Evolutionary conservation across 2,329 filamentous ascomycete genomes (phyloP), one percentile per base, ranked within the genome.

Genomic region (Aspergillus sp.): DNA sequence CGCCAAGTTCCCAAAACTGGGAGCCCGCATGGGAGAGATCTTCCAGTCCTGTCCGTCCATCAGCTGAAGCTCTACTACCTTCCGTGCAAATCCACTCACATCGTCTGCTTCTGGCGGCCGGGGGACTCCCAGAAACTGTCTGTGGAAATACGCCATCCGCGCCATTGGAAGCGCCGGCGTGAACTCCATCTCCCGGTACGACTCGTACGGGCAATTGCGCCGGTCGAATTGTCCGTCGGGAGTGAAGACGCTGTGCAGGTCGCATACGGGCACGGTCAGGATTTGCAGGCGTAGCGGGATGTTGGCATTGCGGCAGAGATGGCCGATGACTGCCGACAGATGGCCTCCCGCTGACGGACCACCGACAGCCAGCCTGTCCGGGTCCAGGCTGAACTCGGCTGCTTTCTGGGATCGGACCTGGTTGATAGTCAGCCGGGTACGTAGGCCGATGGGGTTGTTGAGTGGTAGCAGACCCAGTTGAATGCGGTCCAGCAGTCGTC

Each of bases 401-500:
- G 54, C 47, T 34, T 56, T 59, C 10, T 52, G 29, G 15, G 44
- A 45, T 15, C 51, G 51, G 19, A 60, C 42, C 55, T 59, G 34
- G 12, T 33, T n/a, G 3, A 8, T n/a, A 8, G 19, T 38, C 19
- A 44, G 32, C 20, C 13, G 19, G 7, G 32, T n/a, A n/a, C n/a
- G n/a, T n/a, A n/a, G n/a, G n/a, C n/a, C n/a, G n/a, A n/a, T n/a
- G n/a, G n/a, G n/a, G n/a, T n/a, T n/a, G n/a, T n/a, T n/a, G n/a
- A n/a, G n/a, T n/a, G n/a, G n/a, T 6, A 20, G 40, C 47, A 31
- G 35, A 61, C 56, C 60, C 58, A 63, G 20, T 60, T 55, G 26
- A 63, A 55, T 6, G 58, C 60, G 1, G 45, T 29, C 57, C 57
- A 63, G 38, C 58, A 58, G 42, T 64, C 60, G 8, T 64, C 49